Conservation (phyloP, 495 filamentous ascomycete genomes). For the Cladorrhinum samala region DNA sequence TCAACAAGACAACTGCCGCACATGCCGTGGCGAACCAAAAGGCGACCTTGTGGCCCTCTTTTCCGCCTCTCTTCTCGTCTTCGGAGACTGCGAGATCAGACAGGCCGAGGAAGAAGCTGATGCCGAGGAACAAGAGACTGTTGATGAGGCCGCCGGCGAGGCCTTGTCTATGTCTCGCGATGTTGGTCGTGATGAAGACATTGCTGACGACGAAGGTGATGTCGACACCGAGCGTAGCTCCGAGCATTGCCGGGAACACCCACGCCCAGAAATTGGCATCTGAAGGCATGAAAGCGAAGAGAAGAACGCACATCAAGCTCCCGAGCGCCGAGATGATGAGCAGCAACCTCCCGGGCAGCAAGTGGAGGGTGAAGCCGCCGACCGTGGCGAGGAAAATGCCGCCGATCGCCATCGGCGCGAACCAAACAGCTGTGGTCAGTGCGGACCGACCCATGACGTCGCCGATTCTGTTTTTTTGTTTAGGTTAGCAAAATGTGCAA, state of each 20-base stretch:
- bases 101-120: constrained; percentile 72
- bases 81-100: constrained; percentile 59
- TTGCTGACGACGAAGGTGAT: constrained; percentile 79
- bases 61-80: constrained; percentile 38
- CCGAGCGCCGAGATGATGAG: constrained; percentile 62
- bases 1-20: constrained; percentile 48
- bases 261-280: constrained; percentile 55
- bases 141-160: constrained; percentile 61
- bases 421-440: constrained; percentile 73
- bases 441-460: constrained; percentile 59
- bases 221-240: constrained; percentile 75
- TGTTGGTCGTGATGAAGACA: constrained; percentile 73
- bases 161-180: constrained; percentile 65
- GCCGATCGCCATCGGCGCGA: constrained; percentile 66
- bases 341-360: constrained; percentile 63
- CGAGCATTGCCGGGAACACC: constrained; percentile 77
- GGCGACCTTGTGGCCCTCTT: constrained; percentile 52
- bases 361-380: constrained; percentile 73
- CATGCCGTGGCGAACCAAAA: constrained; percentile 64
- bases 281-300: constrained; percentile 66
- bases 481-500: too few species aligned
- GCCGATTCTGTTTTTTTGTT: constrained; percentile 58
- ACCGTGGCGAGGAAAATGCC: constrained; percentile 64
- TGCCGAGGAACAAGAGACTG: constrained; percentile 65
- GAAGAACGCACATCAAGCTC: constrained; percentile 56